Percentiles rank a stretch among this genome's conserved stretches.
Conservation (phyloP, 768 basidiomycete genomes). For the Mycena vulgaris region DNA sequence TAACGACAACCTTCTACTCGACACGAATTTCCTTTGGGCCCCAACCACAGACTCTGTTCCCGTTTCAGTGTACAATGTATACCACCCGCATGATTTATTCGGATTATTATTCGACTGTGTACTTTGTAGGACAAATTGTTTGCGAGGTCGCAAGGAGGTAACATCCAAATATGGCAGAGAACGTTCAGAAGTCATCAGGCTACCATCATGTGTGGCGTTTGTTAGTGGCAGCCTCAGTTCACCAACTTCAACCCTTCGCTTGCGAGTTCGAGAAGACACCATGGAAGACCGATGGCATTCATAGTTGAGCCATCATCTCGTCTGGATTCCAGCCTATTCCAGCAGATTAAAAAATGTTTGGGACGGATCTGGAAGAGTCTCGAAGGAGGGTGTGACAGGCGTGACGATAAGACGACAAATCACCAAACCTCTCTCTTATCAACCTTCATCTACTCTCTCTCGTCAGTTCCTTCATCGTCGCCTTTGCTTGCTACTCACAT, state of each 20-base stretch:
- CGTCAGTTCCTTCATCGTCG: background rate
- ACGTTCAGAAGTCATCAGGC: conserved; percentile 12
- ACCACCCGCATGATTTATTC: conserved; percentile 28
- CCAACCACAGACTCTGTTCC: conserved; percentile 15
- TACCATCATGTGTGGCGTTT: conserved; percentile 13
- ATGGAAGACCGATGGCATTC: too few relatives aligned
- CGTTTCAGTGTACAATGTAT: conserved; percentile 34
- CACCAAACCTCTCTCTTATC: background rate
- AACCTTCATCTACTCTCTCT: background rate
- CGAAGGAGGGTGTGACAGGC: too few relatives aligned
- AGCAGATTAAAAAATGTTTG: too few relatives aligned
- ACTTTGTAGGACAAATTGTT: conserved; percentile 21
- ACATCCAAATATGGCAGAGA: background rate
- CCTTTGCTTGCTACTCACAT: background rate
- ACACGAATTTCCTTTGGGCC: conserved; percentile 26
- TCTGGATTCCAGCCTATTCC: too few relatives aligned
- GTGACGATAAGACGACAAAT: background rate
- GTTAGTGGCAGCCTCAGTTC: too few relatives aligned
- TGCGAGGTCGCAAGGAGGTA: background rate
- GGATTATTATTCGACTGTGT: conserved; percentile 26
- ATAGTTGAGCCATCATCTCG: too few relatives aligned
- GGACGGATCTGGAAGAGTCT: too few relatives aligned
- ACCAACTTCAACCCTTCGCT: too few relatives aligned
- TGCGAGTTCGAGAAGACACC: too few relatives aligned
- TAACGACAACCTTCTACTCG: conserved; percentile 13